phyloP scores from a whole-genome alignment of 257 asterid species.

The Forsythia viridissima region DNA sequence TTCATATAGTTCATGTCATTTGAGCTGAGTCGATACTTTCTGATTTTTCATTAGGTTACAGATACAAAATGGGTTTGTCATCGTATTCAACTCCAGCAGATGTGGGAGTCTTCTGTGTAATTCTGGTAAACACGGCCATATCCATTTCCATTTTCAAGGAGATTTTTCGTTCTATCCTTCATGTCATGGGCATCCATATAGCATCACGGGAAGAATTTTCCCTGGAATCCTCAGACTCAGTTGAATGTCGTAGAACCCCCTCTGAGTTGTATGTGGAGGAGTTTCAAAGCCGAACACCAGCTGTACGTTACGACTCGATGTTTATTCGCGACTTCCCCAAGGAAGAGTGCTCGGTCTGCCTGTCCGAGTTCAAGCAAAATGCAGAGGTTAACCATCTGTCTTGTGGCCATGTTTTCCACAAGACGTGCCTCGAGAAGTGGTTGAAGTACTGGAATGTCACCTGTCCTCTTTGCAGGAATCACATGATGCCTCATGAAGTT shows the following conservation, averaged over 20 bases:
- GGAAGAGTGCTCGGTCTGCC: constrained; percentile 81
- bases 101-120: constrained; percentile 79
- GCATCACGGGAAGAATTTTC: constrained; percentile 70
- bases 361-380: constrained; percentile 60
- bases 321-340: constrained; percentile 24
- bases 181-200: constrained; percentile 67
- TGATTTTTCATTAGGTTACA: constrained; percentile 30
- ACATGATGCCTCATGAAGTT: constrained; percentile 65
- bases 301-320: constrained; percentile 57
- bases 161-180: constrained; percentile 65
- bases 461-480: constrained; percentile 87
- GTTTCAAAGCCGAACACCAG: constrained; percentile 63
- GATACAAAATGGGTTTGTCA: constrained; percentile 66
- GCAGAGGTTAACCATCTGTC: constrained; percentile 70
- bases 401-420: constrained; percentile 87
- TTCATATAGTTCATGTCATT: not conserved
- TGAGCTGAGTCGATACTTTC: constrained; percentile 17
- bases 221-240: constrained; percentile 42
- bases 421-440: constrained; percentile 80
- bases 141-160: constrained; percentile 81
- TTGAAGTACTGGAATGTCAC: constrained; percentile 76
- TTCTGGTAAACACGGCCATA: constrained; percentile 78
- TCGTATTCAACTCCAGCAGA: constrained; percentile 84
- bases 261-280: constrained; percentile 79
- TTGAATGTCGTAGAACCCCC: constrained; percentile 46